These are phyloP conservation scores for Globisporangium nunn DNA, from an alignment of 352 stramenopile genomes.

Conservation along the genomic window DNA sequence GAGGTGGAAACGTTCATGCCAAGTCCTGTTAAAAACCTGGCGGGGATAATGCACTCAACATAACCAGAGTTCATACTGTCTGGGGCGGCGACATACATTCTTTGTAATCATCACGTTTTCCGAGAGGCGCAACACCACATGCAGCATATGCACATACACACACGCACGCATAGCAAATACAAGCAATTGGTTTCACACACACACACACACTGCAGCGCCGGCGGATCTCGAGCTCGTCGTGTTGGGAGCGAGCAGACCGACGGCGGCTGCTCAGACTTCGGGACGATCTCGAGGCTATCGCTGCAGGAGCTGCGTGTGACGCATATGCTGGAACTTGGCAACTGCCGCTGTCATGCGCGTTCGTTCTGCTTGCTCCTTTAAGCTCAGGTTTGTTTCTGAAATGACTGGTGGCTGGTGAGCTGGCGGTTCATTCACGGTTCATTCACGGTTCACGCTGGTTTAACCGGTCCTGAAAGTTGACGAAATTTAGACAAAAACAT, in stretches of 20 bases:
- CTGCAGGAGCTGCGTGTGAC: neutral
- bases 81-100: constrained; percentile 86
- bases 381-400: neutral
- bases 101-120: constrained; percentile 84
- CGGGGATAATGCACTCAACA: constrained; percentile 78
- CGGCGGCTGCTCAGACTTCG: too few relatives aligned
- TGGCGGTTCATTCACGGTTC: neutral
- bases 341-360: neutral
- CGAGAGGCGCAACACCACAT: constrained; percentile 10
- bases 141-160: constrained; percentile 9
- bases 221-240: too few relatives aligned
- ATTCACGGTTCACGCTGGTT: neutral
- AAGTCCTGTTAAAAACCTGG: constrained; percentile 77
- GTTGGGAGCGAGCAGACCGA: too few relatives aligned
- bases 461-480: neutral
- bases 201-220: neutral
- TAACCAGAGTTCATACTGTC: constrained; percentile 70
- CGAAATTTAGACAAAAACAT: too few relatives aligned
- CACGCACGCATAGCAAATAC: neutral
- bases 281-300: too few relatives aligned
- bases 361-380: too few relatives aligned
- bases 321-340: neutral
- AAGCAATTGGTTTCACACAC: neutral
- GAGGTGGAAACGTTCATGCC: constrained; percentile 73
- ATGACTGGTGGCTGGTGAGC: neutral